Conservation (phyloP, 345 rosid genomes). For the Melastoma malabathricum region DNA sequence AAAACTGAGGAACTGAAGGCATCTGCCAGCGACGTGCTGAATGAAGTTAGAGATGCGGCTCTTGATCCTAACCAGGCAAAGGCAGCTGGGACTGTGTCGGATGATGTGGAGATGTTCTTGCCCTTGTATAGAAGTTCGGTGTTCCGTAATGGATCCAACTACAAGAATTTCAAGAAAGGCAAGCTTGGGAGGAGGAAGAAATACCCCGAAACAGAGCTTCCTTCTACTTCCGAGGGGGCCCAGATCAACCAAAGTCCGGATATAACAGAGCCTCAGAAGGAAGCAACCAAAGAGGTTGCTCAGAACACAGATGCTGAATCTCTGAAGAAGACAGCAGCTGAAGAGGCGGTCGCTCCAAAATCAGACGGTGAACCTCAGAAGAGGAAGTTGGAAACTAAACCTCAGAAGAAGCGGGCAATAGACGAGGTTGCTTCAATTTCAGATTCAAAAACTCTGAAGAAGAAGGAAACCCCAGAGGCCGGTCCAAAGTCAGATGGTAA, state of each 20-base stretch:
- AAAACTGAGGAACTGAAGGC: constrained; percentile 25
- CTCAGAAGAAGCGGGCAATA: constrained; percentile 4
- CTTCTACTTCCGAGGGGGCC: constrained; percentile 1
- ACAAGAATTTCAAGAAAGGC: constrained; percentile 12
- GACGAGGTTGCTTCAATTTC: constrained; percentile 4
- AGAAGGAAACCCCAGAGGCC: constrained; percentile 6
- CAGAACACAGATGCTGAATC: not conserved
- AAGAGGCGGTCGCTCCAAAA: not conserved
- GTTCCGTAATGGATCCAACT: constrained; percentile 25
- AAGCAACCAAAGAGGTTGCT: constrained; percentile 1
- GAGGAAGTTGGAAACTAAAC: constrained; percentile 4
- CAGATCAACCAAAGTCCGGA: not conserved
- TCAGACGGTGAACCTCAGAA: constrained; percentile 3
- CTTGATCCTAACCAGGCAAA: constrained; percentile 24
- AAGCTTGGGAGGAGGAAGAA: constrained; percentile 25
- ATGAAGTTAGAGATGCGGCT: constrained; percentile 37
- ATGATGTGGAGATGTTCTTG: constrained; percentile 40
- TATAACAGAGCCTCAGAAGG: not conserved
- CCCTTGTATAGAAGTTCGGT: constrained; percentile 49
- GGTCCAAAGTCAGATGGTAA: constrained; percentile 2
- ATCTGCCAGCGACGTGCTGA: constrained; percentile 33
- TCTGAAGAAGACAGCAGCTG: constrained; percentile 7
- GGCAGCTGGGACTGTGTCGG: constrained; percentile 18
- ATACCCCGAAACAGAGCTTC: constrained; percentile 11
- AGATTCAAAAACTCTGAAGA: not conserved